phyloP scores from a whole-genome alignment of 108 stramenopile genomes.

The Asterionellopsis glacialis region DNA sequence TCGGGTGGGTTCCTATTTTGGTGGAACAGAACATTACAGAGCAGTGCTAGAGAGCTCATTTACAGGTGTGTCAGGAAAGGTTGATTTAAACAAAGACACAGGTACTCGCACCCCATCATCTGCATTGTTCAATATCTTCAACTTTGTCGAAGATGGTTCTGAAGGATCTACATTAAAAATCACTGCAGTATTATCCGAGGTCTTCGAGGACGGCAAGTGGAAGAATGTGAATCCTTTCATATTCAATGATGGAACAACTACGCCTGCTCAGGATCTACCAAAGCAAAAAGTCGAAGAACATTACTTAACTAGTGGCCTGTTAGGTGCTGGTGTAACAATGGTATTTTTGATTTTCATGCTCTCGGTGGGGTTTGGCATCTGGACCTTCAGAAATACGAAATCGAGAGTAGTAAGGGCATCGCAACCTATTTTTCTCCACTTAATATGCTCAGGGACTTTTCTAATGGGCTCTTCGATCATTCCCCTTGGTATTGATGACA shows the following conservation, averaged over 20 bases:
- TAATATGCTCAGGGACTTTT: conserved; percentile 40
- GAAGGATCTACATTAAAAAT: too few relatives aligned
- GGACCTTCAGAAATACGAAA: conserved; percentile 22
- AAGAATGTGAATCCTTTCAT: conserved; percentile 13
- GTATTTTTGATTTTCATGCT: not conserved
- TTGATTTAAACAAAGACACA: conserved; percentile 10
- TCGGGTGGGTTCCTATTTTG: not conserved
- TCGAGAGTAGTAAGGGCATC: conserved; percentile 35
- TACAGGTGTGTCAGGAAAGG: conserved; percentile 20
- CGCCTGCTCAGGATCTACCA: conserved; percentile 28
- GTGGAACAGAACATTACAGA: conserved; percentile 17
- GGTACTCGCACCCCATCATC: conserved; percentile 25
- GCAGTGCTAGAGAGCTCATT: conserved; percentile 15
- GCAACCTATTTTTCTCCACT: conserved; percentile 35
- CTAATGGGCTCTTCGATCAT: conserved; percentile 33
- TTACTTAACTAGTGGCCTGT: conserved; percentile 7
- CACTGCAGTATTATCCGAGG: conserved; percentile 10
- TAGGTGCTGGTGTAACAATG: too few relatives aligned
- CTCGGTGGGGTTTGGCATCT: conserved; percentile 27
- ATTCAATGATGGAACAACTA: conserved; percentile 38
- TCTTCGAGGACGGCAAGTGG: conserved; percentile 33
- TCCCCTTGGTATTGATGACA: conserved; percentile 34
- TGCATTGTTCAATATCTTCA: conserved; percentile 20
- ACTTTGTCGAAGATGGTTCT: conserved; percentile 14
- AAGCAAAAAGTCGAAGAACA: conserved; percentile 9